Base-by-base conservation (phyloP, 2,329 filamentous ascomycete species). In the Pezicula neosporulosa region DNA sequence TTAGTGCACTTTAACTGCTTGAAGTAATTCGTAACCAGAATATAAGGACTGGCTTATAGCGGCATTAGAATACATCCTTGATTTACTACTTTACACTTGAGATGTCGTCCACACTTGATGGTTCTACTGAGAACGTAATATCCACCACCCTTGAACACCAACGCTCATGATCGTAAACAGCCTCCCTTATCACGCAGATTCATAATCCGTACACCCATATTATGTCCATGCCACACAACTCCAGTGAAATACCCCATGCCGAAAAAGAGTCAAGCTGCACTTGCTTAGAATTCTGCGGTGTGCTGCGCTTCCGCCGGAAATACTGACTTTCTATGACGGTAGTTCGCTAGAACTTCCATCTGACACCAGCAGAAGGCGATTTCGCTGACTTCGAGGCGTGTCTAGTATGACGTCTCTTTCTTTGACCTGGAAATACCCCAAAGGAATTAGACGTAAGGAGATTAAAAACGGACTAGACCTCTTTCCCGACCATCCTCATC, bases 401-500 rank as follows among this genome's bases (percentile, higher is more conserved):
- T 47, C 57, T 53, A 47, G 44, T 51, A 24, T 39, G 44, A 27
- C 48, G 48, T 35, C 45, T 52, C 41, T 48, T 47, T 38, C 24
- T 52, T 18, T 49, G 48, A 56, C 56, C 60, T 61, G 58, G 42
- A 54, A 50, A 51, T 46, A 47, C 54, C 49, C 48, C 50, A 42
- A 38, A 16, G 24, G 57, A 44, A 54, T 62, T 56, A 58, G 53
- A 56, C 19, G 35, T 16, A 30, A 49, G 37, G 27, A 51, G 53
- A 51, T 58, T 56, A 66, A 46, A 63, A 57, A 49, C 55, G 43
- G 49, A 67, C 60, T 28, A 64, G 68, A 50, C 56, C 63, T 43
- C 56, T 63, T 51, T 68, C 64, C 2, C 59, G 58, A 18, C 65
- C 65, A 4, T 63, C 55, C 18, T 66, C 64, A 42, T 68, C 65